These are phyloP conservation scores for Ulota crispa DNA, from an alignment of 225 moss, liverwort and hornwort genomes.

Conservation along the genomic window DNA sequence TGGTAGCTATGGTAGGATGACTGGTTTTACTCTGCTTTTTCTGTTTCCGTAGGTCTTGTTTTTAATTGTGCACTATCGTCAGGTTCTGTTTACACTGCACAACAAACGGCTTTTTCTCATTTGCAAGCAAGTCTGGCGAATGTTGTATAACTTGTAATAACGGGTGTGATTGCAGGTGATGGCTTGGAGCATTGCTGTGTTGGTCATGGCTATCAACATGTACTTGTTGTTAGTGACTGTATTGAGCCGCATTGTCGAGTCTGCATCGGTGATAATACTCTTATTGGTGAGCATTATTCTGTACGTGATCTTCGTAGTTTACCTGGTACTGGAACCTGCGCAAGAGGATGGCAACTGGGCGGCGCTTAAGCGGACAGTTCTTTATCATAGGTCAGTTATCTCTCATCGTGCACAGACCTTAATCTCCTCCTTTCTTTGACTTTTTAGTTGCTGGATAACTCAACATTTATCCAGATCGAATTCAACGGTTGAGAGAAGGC, in stretches of 20 bases:
- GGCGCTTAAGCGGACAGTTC: conserved; percentile 30
- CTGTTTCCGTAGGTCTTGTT: background rate
- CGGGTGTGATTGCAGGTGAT: conserved; percentile 58
- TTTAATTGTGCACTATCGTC: background rate
- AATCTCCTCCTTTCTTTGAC: background rate
- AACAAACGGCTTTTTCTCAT: background rate
- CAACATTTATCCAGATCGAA: background rate
- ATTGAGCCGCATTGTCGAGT: conserved; percentile 42
- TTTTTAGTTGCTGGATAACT: background rate
- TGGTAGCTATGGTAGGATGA: background rate
- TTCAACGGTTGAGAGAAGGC: background rate
- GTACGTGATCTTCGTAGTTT: conserved; percentile 67
- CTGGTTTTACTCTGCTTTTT: background rate
- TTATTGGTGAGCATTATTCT: conserved; percentile 34
- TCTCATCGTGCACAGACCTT: background rate
- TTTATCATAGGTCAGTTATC: conserved; percentile 36
- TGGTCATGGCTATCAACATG: conserved; percentile 83
- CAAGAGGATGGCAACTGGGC: conserved; percentile 67
- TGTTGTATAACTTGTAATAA: background rate
- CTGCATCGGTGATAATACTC: conserved; percentile 32
- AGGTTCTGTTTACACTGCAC: background rate
- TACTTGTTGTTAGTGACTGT: conserved; percentile 71
- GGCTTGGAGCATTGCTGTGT: conserved; percentile 66
- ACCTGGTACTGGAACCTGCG: conserved; percentile 74
- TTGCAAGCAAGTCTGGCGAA: background rate